These are phyloP conservation scores for Paraphoma sp. DNA, from an alignment of 2,329 filamentous ascomycete genomes.

Conservation along the genomic window DNA sequence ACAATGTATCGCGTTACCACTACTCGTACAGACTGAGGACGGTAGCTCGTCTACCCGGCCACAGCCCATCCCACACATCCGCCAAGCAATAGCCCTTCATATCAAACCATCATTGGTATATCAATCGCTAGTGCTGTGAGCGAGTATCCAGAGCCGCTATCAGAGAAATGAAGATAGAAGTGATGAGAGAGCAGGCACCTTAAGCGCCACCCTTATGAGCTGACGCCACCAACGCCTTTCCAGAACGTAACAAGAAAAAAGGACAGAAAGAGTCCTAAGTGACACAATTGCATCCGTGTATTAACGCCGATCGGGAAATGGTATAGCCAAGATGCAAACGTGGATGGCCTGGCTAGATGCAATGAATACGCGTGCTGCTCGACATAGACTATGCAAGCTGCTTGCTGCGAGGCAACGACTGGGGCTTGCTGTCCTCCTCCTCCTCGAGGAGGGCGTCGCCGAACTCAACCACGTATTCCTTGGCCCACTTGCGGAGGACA, in stretches of 20 bases:
- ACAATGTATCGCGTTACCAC: conserved; percentile 19
- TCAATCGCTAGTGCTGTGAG: conserved; percentile 40
- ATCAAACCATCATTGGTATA: conserved; percentile 38
- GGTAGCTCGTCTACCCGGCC: conserved; percentile 12
- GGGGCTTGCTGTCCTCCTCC: conserved; percentile 33
- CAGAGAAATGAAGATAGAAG: conserved; percentile 45
- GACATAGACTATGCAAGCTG: not conserved
- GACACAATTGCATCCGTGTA: conserved; percentile 42
- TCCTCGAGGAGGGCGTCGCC: conserved; percentile 33
- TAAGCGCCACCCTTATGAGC: conserved; percentile 32
- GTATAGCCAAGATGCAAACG: conserved; percentile 46
- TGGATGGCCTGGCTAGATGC: conserved; percentile 34
- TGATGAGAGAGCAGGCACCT: conserved; percentile 27
- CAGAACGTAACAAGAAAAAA: conserved; percentile 33
- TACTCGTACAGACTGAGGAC: conserved; percentile 32
- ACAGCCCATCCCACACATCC: conserved; percentile 16
- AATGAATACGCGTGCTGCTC: conserved; percentile 20
- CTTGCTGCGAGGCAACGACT: conserved; percentile 14
- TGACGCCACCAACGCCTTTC: conserved; percentile 36
- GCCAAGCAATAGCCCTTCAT: conserved; percentile 36
- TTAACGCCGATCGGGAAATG: conserved; percentile 43
- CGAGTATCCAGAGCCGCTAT: conserved; percentile 45
- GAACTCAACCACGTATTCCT: conserved; percentile 63
- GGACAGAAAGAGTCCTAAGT: conserved; percentile 18
- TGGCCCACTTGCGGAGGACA: conserved; percentile 90